Evolutionary conservation across 306 rosid genomes (phyloP), one percentile per base, ranked within the genome.

Genomic region (Castanea mollissima): DNA sequence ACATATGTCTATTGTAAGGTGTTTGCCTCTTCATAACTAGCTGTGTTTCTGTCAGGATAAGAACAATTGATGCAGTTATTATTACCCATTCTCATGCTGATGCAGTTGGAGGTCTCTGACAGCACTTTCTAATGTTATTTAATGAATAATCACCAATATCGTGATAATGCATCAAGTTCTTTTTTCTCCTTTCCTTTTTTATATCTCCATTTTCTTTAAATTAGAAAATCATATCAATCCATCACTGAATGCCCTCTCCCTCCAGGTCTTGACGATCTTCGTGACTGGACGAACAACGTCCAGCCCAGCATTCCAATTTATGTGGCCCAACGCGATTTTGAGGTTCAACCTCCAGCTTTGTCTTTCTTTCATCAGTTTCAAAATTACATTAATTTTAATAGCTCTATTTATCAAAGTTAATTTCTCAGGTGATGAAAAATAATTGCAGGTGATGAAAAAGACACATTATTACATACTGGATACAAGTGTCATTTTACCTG

Each of bases 21-120:
- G 56, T 75, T 71, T 62, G 49, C 59, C 72, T 88, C 76, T 58
- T 80, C 38, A 14, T 87, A 83, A 92, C 86, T 78, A 73, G 86
- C 83, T 85, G 82, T 85, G 60, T 89, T 90, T 92, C 85, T 90
- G 87, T 78, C 97, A 95, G 99, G 99, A 86, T 95, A 91, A 92
- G 99, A 90, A 84, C 90, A 84, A 41, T 95, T 83, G 98, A 95
- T 80, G 99, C 98, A 16, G 99, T 92, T 83, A 67, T 92, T 82
- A 92, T 91, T 82, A 95, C 99, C 87, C 98, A 95, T 88, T 95
- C 98, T 64, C 98, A 92, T 90, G 99, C 99, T 87, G 97, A 92
- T 88, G 98, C 99, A 80, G 89, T 95, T 70, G 99, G 99, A 95
- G 96, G 97, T 95, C 95, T 90, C 89, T 84, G 78, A 78, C 70